These are phyloP conservation scores for Uncinocarpus reesii DNA, from an alignment of 2,329 filamentous ascomycete genomes.

Conservation along the genomic window DNA sequence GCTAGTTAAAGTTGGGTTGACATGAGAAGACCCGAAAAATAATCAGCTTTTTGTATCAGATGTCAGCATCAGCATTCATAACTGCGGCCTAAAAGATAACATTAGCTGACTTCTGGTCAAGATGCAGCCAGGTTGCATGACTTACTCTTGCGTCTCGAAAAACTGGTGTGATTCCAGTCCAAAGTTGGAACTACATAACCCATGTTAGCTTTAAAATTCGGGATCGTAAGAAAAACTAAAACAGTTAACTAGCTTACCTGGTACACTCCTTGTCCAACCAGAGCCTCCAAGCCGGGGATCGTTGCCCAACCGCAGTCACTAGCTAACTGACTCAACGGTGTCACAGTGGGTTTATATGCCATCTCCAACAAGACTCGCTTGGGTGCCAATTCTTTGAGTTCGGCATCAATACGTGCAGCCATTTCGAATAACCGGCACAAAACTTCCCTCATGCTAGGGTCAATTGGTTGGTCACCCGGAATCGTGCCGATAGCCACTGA, in stretches of 20 bases:
- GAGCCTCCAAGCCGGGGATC: conserved; percentile 76
- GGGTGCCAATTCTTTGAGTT: conserved; percentile 34
- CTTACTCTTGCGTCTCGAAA: conserved; percentile 58
- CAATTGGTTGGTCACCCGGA: conserved; percentile 76
- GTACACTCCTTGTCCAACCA: conserved; percentile 74
- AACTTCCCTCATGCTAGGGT: conserved; percentile 56
- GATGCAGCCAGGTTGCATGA: conserved; percentile 8
- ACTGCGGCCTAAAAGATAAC: conserved; percentile 14
- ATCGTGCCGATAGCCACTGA: conserved; percentile 79
- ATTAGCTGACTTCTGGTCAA: background rate
- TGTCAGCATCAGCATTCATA: conserved; percentile 10
- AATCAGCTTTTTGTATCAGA: background rate
- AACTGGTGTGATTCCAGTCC: conserved; percentile 69
- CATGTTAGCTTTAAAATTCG: conserved; percentile 11
- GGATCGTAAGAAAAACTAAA: too few relatives aligned
- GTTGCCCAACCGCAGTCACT: conserved; percentile 67
- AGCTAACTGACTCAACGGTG: conserved; percentile 75
- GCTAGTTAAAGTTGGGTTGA: background rate
- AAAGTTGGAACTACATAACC: conserved; percentile 57
- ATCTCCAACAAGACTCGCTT: conserved; percentile 68
- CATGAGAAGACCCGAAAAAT: background rate
- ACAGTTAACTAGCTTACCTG: conserved; percentile 59
- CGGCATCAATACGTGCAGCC: conserved; percentile 17
- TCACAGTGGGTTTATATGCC: conserved; percentile 85
- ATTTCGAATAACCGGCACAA: conserved; percentile 43